These are phyloP conservation scores for Meripilus lineatus DNA, from an alignment of 1,284 basidiomycete genomes.

Conservation along the genomic window DNA sequence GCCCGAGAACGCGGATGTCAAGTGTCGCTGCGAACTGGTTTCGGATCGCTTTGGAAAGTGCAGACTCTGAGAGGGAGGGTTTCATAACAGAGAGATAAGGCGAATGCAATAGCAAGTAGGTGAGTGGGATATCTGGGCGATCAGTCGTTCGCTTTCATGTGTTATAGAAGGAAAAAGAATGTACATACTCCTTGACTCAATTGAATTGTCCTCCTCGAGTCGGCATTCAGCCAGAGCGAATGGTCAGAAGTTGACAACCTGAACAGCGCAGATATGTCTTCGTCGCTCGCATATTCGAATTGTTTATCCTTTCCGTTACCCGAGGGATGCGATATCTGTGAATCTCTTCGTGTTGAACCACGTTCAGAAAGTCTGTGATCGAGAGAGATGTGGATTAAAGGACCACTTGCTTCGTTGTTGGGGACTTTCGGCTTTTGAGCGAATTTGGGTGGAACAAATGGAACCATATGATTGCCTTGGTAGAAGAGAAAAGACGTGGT, in stretches of 20 bases:
- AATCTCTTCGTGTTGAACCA: too few relatives aligned
- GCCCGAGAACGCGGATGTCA: slow-evolving; percentile 48
- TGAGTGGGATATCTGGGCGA: slow-evolving; percentile 52
- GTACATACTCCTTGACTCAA: not conserved
- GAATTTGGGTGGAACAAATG: too few relatives aligned
- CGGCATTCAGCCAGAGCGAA: not conserved
- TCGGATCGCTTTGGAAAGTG: slow-evolving; percentile 52
- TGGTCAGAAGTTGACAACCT: not conserved
- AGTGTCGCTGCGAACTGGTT: slow-evolving; percentile 36
- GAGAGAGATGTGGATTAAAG: too few relatives aligned
- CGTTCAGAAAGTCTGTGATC: too few relatives aligned
- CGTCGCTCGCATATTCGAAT: too few relatives aligned
- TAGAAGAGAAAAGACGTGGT: too few relatives aligned
- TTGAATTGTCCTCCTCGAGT: not conserved
- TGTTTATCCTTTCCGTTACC: too few relatives aligned
- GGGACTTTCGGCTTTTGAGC: too few relatives aligned
- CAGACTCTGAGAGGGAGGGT: slow-evolving; percentile 37
- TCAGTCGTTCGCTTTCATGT: slow-evolving; percentile 2
- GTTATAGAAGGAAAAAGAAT: not conserved
- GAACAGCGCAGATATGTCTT: not conserved
- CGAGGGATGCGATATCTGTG: too few relatives aligned
- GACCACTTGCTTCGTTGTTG: too few relatives aligned
- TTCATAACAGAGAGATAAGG: slow-evolving; percentile 25
- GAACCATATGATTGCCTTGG: too few relatives aligned
- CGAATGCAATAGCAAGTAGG: slow-evolving; percentile 43